Evolutionary conservation across 768 basidiomycete genomes (phyloP).

Genomic region (Porpolomopsis calyptriformis): DNA sequence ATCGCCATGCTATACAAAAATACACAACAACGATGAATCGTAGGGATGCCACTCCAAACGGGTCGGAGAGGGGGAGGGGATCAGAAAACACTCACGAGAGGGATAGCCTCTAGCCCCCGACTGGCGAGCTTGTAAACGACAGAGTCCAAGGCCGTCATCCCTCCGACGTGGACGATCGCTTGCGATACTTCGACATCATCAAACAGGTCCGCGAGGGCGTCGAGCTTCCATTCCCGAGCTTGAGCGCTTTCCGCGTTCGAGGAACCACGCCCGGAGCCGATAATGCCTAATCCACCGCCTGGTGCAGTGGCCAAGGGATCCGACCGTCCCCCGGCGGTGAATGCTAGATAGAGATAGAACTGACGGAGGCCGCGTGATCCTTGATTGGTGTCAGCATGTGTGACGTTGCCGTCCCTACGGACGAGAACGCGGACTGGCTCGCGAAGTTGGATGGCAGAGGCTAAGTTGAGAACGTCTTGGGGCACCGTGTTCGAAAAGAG

Average conservation of each 20-base stretch:
- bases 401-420: conserved; percentile 78
- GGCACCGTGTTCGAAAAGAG: conserved; percentile 98
- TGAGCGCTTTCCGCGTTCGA: conserved; percentile 75
- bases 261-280: conserved; percentile 81
- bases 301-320: conserved; percentile 36
- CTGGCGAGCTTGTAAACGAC: conserved; percentile 85
- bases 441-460: conserved; percentile 82
- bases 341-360: conserved; percentile 92
- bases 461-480: conserved; percentile 94
- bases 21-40: no score
- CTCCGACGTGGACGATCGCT: conserved; percentile 81
- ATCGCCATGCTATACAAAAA: conserved; percentile 79
- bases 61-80: no score
- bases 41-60: no score
- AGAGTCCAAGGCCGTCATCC: conserved; percentile 75
- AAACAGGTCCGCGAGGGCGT: conserved; percentile 81
- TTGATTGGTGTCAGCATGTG: conserved; percentile 52
- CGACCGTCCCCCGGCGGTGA: conserved; percentile 74
- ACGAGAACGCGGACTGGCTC: conserved; percentile 98
- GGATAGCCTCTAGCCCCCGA: conserved; percentile 78
- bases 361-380: conserved; percentile 82
- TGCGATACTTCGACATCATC: conserved; percentile 77
- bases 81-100: conserved; percentile 73
- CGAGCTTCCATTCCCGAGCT: conserved; percentile 90
- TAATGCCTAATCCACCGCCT: conserved; percentile 71